Evolutionary conservation across 2,329 filamentous ascomycete genomes (phyloP).

Genomic region (Shiraia bambusicola): DNA sequence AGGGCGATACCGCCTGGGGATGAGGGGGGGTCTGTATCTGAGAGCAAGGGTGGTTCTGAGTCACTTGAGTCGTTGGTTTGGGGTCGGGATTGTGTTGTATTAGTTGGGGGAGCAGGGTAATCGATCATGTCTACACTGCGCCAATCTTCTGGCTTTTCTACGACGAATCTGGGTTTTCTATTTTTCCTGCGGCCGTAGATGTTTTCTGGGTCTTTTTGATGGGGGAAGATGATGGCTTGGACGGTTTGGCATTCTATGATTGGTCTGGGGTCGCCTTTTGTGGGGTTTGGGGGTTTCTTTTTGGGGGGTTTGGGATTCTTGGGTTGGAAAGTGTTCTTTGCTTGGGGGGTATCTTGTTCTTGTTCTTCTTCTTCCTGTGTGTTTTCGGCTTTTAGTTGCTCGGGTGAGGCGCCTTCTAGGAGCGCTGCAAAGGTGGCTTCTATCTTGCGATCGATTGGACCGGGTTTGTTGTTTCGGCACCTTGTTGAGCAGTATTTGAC

Average conservation of each 20-base stretch:
- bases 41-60: too few relatives aligned
- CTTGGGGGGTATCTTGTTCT: slow-evolving; percentile 1
- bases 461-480: slow-evolving; percentile 56
- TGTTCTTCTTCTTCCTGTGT: slow-evolving; percentile 2
- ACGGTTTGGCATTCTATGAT: slow-evolving; percentile 54
- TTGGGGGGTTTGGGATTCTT: slow-evolving; percentile 22
- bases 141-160: slow-evolving; percentile 45
- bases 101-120: slow-evolving; percentile 11
- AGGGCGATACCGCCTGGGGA: slow-evolving; percentile 18
- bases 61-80: slow-evolving; percentile 11
- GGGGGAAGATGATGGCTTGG: slow-evolving; percentile 54
- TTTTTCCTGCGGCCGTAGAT: slow-evolving; percentile 51
- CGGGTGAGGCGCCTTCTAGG: slow-evolving; percentile 39
- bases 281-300: slow-evolving; percentile 27
- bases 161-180: slow-evolving; percentile 44
- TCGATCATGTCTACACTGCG: slow-evolving; percentile 50
- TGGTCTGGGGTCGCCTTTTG: slow-evolving; percentile 55
- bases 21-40: slow-evolving; percentile 19
- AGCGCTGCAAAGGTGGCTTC: slow-evolving; percentile 53
- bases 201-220: slow-evolving; percentile 49
- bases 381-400: slow-evolving; percentile 25
- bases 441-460: slow-evolving; percentile 54
- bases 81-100: slow-evolving; percentile 3
- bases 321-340: slow-evolving; percentile 8
- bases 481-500: slow-evolving; percentile 61